phyloP scores from a whole-genome alignment of 495 filamentous ascomycete genomes.

The Saxophila tyrrhenica region DNA sequence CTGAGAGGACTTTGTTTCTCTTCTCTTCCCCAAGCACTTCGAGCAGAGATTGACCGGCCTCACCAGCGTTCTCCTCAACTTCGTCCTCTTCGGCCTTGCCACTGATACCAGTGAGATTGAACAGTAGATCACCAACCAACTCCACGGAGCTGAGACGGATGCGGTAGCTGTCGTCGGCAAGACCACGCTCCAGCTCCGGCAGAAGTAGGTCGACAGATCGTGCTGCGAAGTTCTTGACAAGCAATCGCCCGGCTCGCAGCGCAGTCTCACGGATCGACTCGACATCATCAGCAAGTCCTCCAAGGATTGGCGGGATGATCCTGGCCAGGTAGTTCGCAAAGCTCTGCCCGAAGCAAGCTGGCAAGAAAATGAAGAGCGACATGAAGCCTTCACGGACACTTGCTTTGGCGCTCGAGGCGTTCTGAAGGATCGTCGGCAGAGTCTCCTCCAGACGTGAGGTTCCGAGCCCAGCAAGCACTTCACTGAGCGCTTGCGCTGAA shows the following conservation, averaged over 20 bases:
- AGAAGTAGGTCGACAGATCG: conserved; percentile 87
- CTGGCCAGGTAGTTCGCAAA: conserved; percentile 91
- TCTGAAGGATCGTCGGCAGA: conserved; percentile 89
- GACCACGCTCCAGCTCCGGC: conserved; percentile 86
- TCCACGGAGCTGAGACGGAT: conserved; percentile 97
- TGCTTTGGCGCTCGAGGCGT: conserved; percentile 81
- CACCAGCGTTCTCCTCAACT: conserved; percentile 65
- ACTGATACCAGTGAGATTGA: conserved; percentile 93
- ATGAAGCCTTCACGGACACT: conserved; percentile 95
- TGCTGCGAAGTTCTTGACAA: conserved; percentile 96
- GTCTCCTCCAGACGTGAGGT: conserved; percentile 90
- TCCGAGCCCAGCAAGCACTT: conserved; percentile 90
- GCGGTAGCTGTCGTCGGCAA: conserved; percentile 90
- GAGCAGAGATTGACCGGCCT: conserved; percentile 80
- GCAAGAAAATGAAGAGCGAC: conserved; percentile 98
- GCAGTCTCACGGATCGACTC: conserved; percentile 93
- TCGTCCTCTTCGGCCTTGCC: conserved; percentile 70
- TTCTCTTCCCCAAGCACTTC: conserved; percentile 93
- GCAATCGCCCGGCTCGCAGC: conserved; percentile 76
- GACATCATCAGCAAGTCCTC: conserved; percentile 88
- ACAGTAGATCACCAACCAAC: conserved; percentile 89
- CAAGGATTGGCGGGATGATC: conserved; percentile 91
- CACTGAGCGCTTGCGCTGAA: conserved; percentile 91
- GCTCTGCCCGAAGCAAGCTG: conserved; percentile 97
- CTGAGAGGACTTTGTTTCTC: conserved; percentile 87